Base-by-base conservation (phyloP, 2,329 filamentous ascomycete genomes). In the Calonectria naviculata region DNA sequence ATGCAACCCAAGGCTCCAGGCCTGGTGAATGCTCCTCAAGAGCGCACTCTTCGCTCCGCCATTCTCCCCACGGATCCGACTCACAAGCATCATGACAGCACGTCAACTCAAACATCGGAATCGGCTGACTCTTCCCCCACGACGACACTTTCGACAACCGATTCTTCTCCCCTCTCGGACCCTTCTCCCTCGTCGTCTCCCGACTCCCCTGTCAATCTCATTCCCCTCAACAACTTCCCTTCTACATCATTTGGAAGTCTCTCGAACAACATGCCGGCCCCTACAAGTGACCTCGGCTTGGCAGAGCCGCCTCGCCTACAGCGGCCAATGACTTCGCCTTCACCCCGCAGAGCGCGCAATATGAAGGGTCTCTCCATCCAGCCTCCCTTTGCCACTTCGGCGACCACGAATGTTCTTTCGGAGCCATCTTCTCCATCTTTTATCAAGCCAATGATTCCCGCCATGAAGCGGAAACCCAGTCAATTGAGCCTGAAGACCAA, bases 61-160 rank as follows among this genome's bases (percentile, higher is more conserved):
- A 79, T 84, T 63, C 78, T 89, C 64, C 80, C 84, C 36, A 79
- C 84, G 4, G 87, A 89, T 76, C 80, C 85, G 72, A 86, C 86
- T 74, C 93, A 95, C 83, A 91, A 92, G 79, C 93, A 94, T 81
- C 89, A 91, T 80, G 90, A 94, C 80, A 95, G 93, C 84, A 93
- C 91, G n/a, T 95, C 93, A 9, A 94, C 93, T 3, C 92, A 93
- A 73, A 89, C 89, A 66, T 94, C 93, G 19, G 94, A 94, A 74
- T 98, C 97, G 1, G 94, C 94, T 47, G 95, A 98, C 79, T 98
- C 96, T 26, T 98, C 96, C 10, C 97, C 97, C 1, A 98, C 96
- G 9, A 98, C 95, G 4, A 98, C 96, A 2, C 90, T 97, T 61
- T 98, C 95, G 7, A 98, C 95, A 24, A 94, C 96, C 74, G 96